A percentile compares a stretch with the other conserved stretches of the same genome.
Conservation (phyloP, 2,329 filamentous ascomycete genomes). For the Fusarium sp. region DNA sequence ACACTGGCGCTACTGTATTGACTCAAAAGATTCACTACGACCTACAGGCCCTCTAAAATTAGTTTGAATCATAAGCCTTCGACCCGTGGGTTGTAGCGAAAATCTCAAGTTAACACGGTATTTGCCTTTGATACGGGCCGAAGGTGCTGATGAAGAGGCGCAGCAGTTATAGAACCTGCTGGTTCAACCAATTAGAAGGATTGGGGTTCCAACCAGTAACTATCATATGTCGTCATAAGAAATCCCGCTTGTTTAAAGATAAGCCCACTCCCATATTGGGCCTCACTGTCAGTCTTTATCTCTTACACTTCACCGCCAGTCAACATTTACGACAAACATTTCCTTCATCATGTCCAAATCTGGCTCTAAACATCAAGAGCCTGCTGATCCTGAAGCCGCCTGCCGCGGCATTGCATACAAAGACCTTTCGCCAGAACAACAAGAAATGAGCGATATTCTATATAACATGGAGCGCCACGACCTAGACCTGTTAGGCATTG, state of each 20-base stretch:
- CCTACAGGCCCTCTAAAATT: no score
- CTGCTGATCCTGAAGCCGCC: not conserved
- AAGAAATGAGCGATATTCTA: slow-evolving; percentile 6
- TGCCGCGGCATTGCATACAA: not conserved
- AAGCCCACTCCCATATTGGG: not conserved
- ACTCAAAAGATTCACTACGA: no score
- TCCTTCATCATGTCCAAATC: not conserved
- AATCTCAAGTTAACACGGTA: no score
- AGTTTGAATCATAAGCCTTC: no score
- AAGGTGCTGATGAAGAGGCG: not conserved
- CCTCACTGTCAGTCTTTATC: not conserved
- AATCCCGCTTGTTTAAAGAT: not conserved
- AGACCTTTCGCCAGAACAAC: not conserved
- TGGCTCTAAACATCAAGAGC: not conserved
- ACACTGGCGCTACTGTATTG: no score
- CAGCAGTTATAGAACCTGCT: not conserved
- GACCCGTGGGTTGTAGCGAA: no score
- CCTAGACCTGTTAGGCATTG: not conserved
- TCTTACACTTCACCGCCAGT: not conserved
- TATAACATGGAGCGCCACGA: not conserved
- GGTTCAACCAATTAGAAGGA: not conserved
- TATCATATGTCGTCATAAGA: not conserved
- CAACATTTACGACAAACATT: not conserved
- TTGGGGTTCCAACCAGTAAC: not conserved
- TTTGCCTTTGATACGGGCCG: not conserved